A percentile compares a stretch with the other conserved stretches of the same genome.
Evolutionary conservation across 805 yeast species (phyloP).

Genomic region (Ogataea parapolymorpha): DNA sequence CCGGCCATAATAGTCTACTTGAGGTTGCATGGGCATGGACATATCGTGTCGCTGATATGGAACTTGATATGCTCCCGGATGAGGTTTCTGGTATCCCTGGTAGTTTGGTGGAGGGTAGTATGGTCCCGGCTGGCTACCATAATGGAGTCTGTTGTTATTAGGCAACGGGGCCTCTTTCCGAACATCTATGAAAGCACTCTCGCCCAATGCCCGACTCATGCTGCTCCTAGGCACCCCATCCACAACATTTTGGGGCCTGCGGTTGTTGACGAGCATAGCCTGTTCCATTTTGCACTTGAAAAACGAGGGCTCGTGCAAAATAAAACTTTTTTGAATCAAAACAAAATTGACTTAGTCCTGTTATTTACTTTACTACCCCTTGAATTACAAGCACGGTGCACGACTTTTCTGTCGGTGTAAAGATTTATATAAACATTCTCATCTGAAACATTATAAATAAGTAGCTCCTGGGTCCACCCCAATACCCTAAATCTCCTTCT

Average conservation of each 20-base stretch:
- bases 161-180: constrained; percentile 38
- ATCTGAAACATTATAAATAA: background rate
- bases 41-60: constrained; percentile 4
- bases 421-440: background rate
- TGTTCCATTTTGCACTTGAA: constrained; percentile 9
- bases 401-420: constrained; percentile 5
- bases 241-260: constrained; percentile 10
- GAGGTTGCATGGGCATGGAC: constrained; percentile 10
- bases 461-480: background rate
- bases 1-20: constrained; percentile 9
- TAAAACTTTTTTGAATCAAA: constrained; percentile 8
- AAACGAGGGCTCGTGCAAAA: constrained; percentile 9
- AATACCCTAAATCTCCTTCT: background rate
- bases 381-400: background rate
- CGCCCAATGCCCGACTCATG: constrained; percentile 38
- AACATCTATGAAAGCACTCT: constrained; percentile 44
- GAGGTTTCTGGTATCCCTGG: constrained; percentile 4
- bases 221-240: constrained; percentile 27
- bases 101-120: constrained; percentile 4
- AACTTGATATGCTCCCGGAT: constrained; percentile 1
- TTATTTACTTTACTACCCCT: constrained; percentile 5
- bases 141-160: constrained; percentile 4
- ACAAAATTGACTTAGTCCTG: constrained; percentile 3
- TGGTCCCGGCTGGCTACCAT: background rate
- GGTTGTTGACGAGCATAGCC: constrained; percentile 11